Base-by-base conservation (phyloP, 257 asterid species). In the Verbascum thapsus region DNA sequence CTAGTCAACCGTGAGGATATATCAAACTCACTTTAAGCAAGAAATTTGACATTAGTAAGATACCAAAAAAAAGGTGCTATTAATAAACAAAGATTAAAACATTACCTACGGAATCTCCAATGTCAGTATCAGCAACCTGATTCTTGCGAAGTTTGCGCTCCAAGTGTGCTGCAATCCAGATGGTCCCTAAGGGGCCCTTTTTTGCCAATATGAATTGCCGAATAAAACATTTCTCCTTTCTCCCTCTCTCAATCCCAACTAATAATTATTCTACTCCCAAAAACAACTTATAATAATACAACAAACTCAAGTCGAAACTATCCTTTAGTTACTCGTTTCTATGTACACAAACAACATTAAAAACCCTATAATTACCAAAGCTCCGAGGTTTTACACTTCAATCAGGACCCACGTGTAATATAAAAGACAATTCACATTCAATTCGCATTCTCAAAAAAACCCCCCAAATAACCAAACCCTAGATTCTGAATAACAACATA, bases 91-190 rank as follows among this genome's bases (percentile, higher is more conserved):
- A 58, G 9, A 67, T 13, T n/a, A 55, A 30, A 48, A 74, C 75
- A 67, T n/a, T 43, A 90, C 97, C 97, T 45, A 90, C 97, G 9
- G 97, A 90, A 76, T 75, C 86, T 15, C 97, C 97, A 61, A 90
- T 90, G 81, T 90, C 95, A 22, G 97, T 90, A 80, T 90, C 97
- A 59, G 97, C 97, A 72, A 90, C 95, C 86, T 90, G 97, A 76
- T 90, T 90, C 84, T 90, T 90, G 6, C 96, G 82, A 42, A 90
- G 95, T 80, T 90, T 90, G 49, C 97, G 80, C 82, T 90, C 97
- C 78, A 90, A 74, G 74, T 87, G 97, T 10, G 97, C 97, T 11
- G 97, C 97, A 56, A 90, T 90, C 97, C 97, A 90, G 70, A 90
- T 90, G 56, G 97, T 90, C 41, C 97, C 97, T 40, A 90, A 49